Percentiles rank a stretch among this genome's conserved stretches.
phyloP scores from a whole-genome alignment of 1,284 basidiomycete genomes.

The Waitea zeae region DNA sequence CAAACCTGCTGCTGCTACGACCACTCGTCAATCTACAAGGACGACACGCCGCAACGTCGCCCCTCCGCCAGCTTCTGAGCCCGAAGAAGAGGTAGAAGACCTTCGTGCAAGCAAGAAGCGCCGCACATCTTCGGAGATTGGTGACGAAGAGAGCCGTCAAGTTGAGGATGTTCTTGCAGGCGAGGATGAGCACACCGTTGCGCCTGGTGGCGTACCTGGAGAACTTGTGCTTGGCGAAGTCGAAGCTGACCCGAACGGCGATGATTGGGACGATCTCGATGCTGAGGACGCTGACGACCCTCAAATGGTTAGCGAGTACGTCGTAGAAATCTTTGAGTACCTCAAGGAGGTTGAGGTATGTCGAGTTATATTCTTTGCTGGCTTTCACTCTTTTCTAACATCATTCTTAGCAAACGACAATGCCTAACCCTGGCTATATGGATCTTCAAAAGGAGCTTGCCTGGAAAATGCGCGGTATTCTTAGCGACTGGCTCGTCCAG shows the following conservation, averaged over 20 bases:
- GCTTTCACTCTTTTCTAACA: slow-evolving; percentile 2
- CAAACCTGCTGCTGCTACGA: not conserved
- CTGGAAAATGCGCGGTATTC: slow-evolving; percentile 89
- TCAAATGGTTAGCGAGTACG: slow-evolving; percentile 94
- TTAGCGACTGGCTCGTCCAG: slow-evolving; percentile 96
- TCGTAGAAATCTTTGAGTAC: slow-evolving; percentile 87
- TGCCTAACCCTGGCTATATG: slow-evolving; percentile 88
- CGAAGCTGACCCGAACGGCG: slow-evolving; percentile 43
- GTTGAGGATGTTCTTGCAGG: slow-evolving; percentile 6
- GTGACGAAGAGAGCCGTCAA: slow-evolving; percentile 27
- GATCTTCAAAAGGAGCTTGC: slow-evolving; percentile 77
- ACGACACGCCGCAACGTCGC: slow-evolving; percentile 2
- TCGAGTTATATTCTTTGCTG: slow-evolving; percentile 4
- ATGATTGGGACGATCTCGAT: slow-evolving; percentile 81
- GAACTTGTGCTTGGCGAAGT: slow-evolving; percentile 19
- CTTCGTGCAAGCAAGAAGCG: slow-evolving; percentile 49
- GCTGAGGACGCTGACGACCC: slow-evolving; percentile 91
- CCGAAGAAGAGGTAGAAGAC: slow-evolving; percentile 26
- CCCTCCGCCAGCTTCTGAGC: slow-evolving; percentile 12
- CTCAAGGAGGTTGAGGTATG: slow-evolving; percentile 60
- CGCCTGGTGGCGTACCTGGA: slow-evolving; percentile 10
- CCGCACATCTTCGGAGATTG: slow-evolving; percentile 51
- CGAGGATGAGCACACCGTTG: slow-evolving; percentile 16
- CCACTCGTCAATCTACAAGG: not conserved
- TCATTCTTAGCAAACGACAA: slow-evolving; percentile 44